Evolutionary conservation across 2,329 filamentous ascomycete species (phyloP), one percentile per base, ranked within the genome.

Genomic region (Pseudocercospora fuligena): DNA sequence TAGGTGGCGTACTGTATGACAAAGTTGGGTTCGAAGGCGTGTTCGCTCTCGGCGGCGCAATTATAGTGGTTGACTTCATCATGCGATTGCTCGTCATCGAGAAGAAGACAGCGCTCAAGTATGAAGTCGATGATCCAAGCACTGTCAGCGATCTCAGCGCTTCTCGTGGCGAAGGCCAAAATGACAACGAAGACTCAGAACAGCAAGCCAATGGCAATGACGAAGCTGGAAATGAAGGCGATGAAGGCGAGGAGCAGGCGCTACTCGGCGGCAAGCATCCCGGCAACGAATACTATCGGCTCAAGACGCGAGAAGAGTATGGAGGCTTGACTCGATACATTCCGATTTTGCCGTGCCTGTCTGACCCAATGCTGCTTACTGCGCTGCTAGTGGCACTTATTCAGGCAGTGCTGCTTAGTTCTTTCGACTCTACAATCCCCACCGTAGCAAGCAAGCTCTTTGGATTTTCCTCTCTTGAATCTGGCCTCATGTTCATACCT

Each of bases 51-150:
- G 84, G 83, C 0, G 81, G 87, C 57, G 83, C 79, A 0, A 75
- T 90, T 8, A 74, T 90, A 1, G 82, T 73, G 0, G 66, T 90
- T 16, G 88, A 90, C 74, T 85, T 90, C 66, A 63, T 86, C 23
- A 84, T 90, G 82, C 84, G 89, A 12, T 71, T 88, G 0, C 74
- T 87, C 5, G 81, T 90, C 61, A 82, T 90, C n/a, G 88, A 90
- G 76, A 89, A 88, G 76, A 88, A 86, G 73, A 81, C 83, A 1
- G 87, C 87, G 0, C 76, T 75, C 8, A 80, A 79, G 66, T 87
- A 85, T 61, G 74, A 78, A 53, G 66, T 69, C 0, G 61, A 72
- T 14, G 75, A 78, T 46, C 68, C 73, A 8, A 69, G 73, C 31
- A 63, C 66, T n/a, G 68, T 65, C n/a, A 66, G 60, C 27, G 71